Evolutionary conservation across 495 filamentous ascomycete species (phyloP).

Genomic region (Neurospora sp.): DNA sequence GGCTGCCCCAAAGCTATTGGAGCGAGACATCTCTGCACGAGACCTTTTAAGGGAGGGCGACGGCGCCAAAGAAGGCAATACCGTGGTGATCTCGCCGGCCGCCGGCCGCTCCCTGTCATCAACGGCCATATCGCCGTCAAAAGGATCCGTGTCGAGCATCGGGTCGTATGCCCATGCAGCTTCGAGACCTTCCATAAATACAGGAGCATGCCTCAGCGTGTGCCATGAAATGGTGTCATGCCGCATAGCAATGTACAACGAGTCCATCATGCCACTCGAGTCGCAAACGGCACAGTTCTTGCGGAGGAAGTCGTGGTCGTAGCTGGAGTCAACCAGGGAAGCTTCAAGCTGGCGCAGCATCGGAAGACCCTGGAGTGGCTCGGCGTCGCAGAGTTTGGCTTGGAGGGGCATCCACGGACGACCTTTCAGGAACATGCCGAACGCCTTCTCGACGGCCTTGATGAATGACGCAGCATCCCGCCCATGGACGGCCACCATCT

Average conservation of each 20-base stretch:
- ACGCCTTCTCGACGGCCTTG: conserved; percentile 36
- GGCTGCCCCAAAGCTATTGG: conserved; percentile 31
- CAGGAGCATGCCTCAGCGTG: conserved; percentile 33
- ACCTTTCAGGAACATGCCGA: conserved; percentile 36
- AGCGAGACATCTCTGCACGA: conserved; percentile 37
- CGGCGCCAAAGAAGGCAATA: conserved; percentile 22
- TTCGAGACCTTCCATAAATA: conserved; percentile 40
- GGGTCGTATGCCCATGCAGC: conserved; percentile 39
- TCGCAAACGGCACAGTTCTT: conserved; percentile 40
- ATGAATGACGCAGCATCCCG: conserved; percentile 37
- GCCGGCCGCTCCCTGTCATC: conserved; percentile 32
- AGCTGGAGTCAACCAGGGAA: conserved; percentile 23
- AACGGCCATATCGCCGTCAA: conserved; percentile 22
- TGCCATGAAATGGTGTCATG: conserved; percentile 36
- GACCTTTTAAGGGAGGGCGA: conserved; percentile 32
- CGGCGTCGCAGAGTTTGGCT: conserved; percentile 45
- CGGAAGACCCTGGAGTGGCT: conserved; percentile 41
- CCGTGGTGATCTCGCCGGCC: conserved; percentile 38
- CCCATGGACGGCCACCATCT: conserved; percentile 38
- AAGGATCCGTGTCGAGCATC: conserved; percentile 33
- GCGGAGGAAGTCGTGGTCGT: conserved; percentile 38
- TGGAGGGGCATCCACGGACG: conserved; percentile 44
- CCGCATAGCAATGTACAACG: conserved; percentile 45
- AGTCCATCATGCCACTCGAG: conserved; percentile 40
- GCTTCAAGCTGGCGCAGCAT: conserved; percentile 43